Percentiles rank a stretch among this genome's conserved stretches.
phyloP scores from a whole-genome alignment of 805 yeast species.

The Metschnikowia dekortorum region DNA sequence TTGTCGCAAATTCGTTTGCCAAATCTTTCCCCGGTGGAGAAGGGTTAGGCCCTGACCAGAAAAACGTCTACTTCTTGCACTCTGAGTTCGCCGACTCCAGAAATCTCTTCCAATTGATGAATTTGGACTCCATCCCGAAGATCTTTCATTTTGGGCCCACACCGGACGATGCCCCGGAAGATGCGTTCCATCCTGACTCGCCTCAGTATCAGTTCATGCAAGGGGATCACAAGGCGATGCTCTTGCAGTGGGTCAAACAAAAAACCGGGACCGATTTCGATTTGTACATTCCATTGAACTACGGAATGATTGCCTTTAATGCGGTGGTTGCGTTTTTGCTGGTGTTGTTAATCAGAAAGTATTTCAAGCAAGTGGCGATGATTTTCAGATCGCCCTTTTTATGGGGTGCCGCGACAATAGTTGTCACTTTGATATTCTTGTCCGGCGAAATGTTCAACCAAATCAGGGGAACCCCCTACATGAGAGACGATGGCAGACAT shows the following conservation, averaged over 20 bases:
- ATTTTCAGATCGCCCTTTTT: constrained; percentile 49
- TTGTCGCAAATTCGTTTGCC: constrained; percentile 55
- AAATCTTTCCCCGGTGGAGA: constrained; percentile 49
- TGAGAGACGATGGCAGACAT: constrained; percentile 7
- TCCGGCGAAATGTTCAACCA: constrained; percentile 93
- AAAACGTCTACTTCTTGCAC: constrained; percentile 59
- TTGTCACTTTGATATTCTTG: constrained; percentile 63
- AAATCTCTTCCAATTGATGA: constrained; percentile 47
- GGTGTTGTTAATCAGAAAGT: constrained; percentile 23
- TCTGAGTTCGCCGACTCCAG: constrained; percentile 66
- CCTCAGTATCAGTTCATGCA: constrained; percentile 38
- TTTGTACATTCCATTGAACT: constrained; percentile 41
- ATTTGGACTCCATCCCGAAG: constrained; percentile 75
- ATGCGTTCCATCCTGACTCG: constrained; percentile 20
- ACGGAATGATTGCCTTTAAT: constrained; percentile 32
- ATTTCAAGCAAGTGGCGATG: constrained; percentile 27
- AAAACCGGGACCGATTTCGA: constrained; percentile 33
- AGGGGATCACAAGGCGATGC: constrained; percentile 40
- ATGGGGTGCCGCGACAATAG: constrained; percentile 71
- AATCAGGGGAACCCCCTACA: constrained; percentile 63
- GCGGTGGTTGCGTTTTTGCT: constrained; percentile 32
- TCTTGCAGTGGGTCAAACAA: constrained; percentile 30
- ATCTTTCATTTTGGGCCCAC: constrained; percentile 59
- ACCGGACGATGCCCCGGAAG: constrained; percentile 20
- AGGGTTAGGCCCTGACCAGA: constrained; percentile 20